These are phyloP conservation scores for Herpetomonas tarakana DNA, from an alignment of 208 protist genomes.

Conservation along the genomic window DNA sequence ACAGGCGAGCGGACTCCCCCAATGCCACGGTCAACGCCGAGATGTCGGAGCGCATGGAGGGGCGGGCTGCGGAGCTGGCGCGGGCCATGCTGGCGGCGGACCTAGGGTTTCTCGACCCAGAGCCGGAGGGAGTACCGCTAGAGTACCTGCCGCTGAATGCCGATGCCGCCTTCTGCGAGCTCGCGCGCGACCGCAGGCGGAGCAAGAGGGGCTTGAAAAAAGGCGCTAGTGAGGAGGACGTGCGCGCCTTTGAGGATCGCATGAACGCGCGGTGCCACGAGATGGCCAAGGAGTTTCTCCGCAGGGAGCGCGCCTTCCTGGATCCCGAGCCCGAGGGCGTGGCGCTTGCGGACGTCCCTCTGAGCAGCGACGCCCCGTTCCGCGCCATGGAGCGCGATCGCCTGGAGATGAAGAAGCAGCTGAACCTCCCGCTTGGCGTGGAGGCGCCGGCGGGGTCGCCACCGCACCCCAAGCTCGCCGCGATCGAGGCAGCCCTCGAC, in stretches of 20 bases:
- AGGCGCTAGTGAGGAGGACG: constrained; percentile 34
- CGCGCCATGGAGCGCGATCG: constrained; percentile 29
- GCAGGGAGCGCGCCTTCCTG: constrained; percentile 49
- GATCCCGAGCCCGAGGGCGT: constrained; percentile 52
- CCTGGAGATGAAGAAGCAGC: constrained; percentile 17
- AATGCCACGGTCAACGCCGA: constrained; percentile 20
- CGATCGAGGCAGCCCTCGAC: constrained; percentile 52
- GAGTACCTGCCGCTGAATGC: constrained; percentile 57
- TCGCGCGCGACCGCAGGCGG: constrained; percentile 57
- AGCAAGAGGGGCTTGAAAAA: constrained; percentile 51
- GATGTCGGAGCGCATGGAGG: constrained; percentile 45
- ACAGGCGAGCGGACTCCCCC: constrained; percentile 18
- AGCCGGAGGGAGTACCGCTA: constrained; percentile 82
- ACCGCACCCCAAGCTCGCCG: constrained; percentile 11
- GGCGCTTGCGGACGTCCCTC: constrained; percentile 29
- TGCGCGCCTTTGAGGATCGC: constrained; percentile 43
- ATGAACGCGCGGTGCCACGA: constrained; percentile 74
- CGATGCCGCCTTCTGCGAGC: constrained; percentile 54
- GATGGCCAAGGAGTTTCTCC: constrained; percentile 36
- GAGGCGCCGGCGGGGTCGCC: constrained; percentile 5
- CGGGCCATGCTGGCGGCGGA: constrained; percentile 49
- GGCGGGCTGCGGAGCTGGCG: constrained; percentile 51
- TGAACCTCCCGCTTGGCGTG: background rate
- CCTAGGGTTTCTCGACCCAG: constrained; percentile 64
- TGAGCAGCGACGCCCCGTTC: constrained; percentile 31